Base-by-base conservation (phyloP, 176 grass and related monocot genomes). In the Zoysia pacifica region DNA sequence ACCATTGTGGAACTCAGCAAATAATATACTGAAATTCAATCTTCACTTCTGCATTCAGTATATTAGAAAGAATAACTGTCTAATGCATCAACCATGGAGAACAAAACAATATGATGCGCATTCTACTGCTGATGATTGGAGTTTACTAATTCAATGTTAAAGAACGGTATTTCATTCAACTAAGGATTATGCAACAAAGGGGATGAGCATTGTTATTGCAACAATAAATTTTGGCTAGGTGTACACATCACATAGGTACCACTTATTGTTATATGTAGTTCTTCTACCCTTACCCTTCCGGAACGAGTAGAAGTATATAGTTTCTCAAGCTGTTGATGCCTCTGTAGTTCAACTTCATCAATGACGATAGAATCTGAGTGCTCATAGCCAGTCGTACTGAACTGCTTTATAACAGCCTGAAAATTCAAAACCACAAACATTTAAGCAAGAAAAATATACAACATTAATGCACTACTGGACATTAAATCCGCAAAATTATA, bases 401-500 rank as follows among this genome's bases (percentile, higher is more conserved):
- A 99, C 60, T 99, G 96, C 75, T 99, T 99, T 93, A 95, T 95
- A 65, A 99, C 96, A 64, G 96, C 96, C 96, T 99, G 86, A 60
- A 87, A 89, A 43, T 70, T 79, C 40, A 36, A 89, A 80, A 48
- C 14, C 67, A 65, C 19, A 67, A 67, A 40, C 9, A 51, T 58
- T 49, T 89, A 77, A 84, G 76, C 2, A 80, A 81, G n/a, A 12
- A 62, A 48, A 80, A 54, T 28, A 28, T 28, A 75, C 55, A 53
- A 74, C 35, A 44, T 69, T 6, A 71, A 65, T 48, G 9, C 16
- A 55, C 63, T 19, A 65, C 19, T 7, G 67, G 65, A 56, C 50
- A 62, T 63, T 49, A 75, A 55, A 81, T 59, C 59, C 42, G 70
- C 11, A 56, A 73, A 20, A 54, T 13, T 44, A 14, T 64, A 71